Evolutionary conservation across 768 basidiomycete species (phyloP), one percentile per base, ranked within the genome.

Genomic region (Tylopilus subfusipes): DNA sequence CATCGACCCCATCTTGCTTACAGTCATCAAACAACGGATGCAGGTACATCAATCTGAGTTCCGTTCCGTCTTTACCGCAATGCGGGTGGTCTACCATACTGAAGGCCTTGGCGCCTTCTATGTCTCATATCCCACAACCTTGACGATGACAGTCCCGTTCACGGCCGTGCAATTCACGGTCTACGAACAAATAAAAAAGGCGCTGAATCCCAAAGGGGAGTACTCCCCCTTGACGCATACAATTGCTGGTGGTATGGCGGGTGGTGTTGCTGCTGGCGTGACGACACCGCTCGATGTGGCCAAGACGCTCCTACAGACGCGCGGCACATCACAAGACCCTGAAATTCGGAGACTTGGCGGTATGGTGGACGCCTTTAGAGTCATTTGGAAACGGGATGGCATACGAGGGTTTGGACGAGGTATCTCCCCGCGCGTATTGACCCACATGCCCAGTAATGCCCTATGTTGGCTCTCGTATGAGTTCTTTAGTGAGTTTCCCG

Each of bases 1-100:
- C 46, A 54, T 58, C 56, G 56, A 57, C 50, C 40, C 50, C 60
- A 52, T 24, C 27, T 54, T 62, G n/a, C 59, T 56, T 61, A 48
- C 70, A 98, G 96, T 99, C 63, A 92, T 99, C 77, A 99, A 99
- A 75, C 97, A 99, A 77, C 85, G 97, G 48, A 98, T 99, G 97
- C 97, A 99, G 73, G 79, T 98, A 53, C 94, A 95, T 75, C 84
- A 90, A 67, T 98, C 97, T 4, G 79, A 88, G 69, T 94, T 93
- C 72, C 87, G 87, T 42, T 92, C 90, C 34, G 91, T 95, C 40
- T 74, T 86, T 60, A 81, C 83, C n/a, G 94, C 93, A 62, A 92
- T 94, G 53, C 80, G 81, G 22, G 85, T 86, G 13, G 89, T 99
- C 48, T 93, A 93, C 73, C 80, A 73, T 42, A 84, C 75, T 33